A percentile compares a stretch with the other conserved stretches of the same genome.
These are phyloP conservation scores for Chrysanthemum seticuspe DNA, from an alignment of 129 eudicot genomes.

Conservation along the genomic window DNA sequence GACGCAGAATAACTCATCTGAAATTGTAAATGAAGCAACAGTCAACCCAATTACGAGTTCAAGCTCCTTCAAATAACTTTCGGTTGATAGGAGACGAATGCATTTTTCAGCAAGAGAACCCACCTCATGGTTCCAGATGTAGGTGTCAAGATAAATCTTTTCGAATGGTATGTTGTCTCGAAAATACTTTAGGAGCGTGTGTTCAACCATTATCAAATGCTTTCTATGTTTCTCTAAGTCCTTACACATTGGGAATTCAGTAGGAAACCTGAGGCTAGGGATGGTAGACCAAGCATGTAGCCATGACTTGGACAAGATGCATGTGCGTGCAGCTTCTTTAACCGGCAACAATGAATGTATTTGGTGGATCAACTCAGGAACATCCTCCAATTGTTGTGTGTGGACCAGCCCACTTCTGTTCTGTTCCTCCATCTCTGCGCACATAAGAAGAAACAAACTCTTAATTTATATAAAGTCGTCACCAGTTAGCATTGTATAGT, in stretches of 20 bases:
- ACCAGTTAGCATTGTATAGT: too few relatives aligned
- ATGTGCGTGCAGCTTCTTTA: background rate
- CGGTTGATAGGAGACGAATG: background rate
- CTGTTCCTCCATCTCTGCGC: too few relatives aligned
- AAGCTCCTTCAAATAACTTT: background rate
- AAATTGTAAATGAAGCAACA: too few relatives aligned
- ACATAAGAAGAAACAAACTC: too few relatives aligned
- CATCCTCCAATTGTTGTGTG: too few relatives aligned
- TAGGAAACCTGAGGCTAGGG: constrained; percentile 10
- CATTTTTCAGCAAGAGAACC: constrained; percentile 9
- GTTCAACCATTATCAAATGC: background rate
- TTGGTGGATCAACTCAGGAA: too few relatives aligned
- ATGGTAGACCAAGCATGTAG: constrained; percentile 21
- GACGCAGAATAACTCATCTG: too few relatives aligned
- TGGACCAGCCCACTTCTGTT: too few relatives aligned
- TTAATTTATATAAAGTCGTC: too few relatives aligned
- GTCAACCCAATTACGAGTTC: background rate
- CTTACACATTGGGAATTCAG: background rate
- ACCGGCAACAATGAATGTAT: background rate
- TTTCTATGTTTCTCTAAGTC: background rate
- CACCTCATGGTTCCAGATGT: background rate
- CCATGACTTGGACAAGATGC: background rate
- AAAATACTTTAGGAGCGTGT: background rate
- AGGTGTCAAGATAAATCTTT: background rate
- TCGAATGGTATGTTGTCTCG: background rate